These are phyloP conservation scores for Grifola frondosa DNA, from an alignment of 1,284 basidiomycete species.

Conservation along the genomic window DNA sequence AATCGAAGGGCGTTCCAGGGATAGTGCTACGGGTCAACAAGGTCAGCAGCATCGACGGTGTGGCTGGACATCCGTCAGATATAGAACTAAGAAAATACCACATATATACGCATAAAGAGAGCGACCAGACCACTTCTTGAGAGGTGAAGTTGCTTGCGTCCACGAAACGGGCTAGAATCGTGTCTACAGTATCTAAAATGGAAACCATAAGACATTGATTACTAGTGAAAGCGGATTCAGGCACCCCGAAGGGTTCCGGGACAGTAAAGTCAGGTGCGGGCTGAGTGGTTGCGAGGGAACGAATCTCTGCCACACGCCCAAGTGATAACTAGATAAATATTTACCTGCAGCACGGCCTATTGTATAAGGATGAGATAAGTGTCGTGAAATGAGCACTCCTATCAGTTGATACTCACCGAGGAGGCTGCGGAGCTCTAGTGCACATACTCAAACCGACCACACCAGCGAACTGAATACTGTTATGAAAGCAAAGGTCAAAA, in stretches of 20 bases:
- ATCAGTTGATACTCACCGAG: too few species aligned
- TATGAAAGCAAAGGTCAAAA: not conserved
- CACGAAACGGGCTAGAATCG: slow-evolving; percentile 16
- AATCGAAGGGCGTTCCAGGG: slow-evolving; percentile 20
- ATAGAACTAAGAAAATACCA: not conserved
- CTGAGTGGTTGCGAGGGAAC: too few species aligned
- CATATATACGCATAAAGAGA: not conserved
- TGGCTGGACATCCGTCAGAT: slow-evolving; percentile 4
- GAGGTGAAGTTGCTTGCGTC: slow-evolving; percentile 19
- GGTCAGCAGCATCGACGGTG: slow-evolving; percentile 19
- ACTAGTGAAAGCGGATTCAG: not conserved
- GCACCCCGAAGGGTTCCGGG: slow-evolving; percentile 21
- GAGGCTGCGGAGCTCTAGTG: slow-evolving; percentile 24
- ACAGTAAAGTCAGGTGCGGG: slow-evolving; percentile 25
- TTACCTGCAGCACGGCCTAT: too few species aligned
- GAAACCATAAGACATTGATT: not conserved
- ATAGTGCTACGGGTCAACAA: slow-evolving; percentile 19
- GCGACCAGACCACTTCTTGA: slow-evolving; percentile 11
- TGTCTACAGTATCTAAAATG: slow-evolving; percentile 16
- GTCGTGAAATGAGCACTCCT: not conserved
- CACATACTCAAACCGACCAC: slow-evolving; percentile 28
- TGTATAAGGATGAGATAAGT: not conserved
- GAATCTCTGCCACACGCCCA: not conserved
- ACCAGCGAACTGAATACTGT: slow-evolving; percentile 24
- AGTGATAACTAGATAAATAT: not conserved